Evolutionary conservation across 192 early-diverging fungal species (phyloP).

Genomic region (Coemansia sp.): DNA sequence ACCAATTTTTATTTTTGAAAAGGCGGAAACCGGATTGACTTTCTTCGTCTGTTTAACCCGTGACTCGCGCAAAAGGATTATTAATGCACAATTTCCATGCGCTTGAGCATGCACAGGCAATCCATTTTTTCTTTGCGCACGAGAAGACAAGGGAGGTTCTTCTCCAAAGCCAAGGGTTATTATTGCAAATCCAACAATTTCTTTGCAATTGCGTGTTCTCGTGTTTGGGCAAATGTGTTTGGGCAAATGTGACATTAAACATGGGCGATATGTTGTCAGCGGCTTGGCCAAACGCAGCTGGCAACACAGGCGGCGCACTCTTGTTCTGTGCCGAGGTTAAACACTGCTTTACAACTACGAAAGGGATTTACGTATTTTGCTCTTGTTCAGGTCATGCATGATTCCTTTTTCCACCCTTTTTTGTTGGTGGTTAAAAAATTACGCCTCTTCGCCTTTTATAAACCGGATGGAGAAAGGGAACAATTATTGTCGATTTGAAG

Average conservation of each 20-base stretch:
- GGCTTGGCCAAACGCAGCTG: neutral
- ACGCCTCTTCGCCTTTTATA: neutral
- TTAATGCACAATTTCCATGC: neutral
- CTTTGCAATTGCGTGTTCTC: neutral
- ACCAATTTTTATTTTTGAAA: too few species aligned
- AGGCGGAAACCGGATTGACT: neutral
- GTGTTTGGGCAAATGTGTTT: neutral
- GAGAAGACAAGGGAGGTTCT: neutral
- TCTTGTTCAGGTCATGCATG: constrained; percentile 1
- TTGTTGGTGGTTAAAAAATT: neutral
- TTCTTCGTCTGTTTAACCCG: neutral
- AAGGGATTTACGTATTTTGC: neutral
- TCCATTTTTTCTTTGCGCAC: neutral
- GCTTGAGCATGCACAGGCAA: neutral
- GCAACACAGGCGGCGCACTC: too few species aligned
- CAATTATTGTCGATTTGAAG: neutral
- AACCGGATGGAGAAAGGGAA: neutral
- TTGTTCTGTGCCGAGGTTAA: too few species aligned
- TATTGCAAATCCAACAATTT: neutral
- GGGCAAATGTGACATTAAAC: neutral
- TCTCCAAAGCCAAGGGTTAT: too few species aligned
- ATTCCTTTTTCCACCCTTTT: neutral
- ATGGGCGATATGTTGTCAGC: neutral
- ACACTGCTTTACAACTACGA: too few species aligned
- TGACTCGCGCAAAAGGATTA: neutral